Percentiles rank a stretch among this genome's conserved stretches.
Evolutionary conservation across 73 alveolate species (phyloP).

Genomic region (Durusdinium trenchii): DNA sequence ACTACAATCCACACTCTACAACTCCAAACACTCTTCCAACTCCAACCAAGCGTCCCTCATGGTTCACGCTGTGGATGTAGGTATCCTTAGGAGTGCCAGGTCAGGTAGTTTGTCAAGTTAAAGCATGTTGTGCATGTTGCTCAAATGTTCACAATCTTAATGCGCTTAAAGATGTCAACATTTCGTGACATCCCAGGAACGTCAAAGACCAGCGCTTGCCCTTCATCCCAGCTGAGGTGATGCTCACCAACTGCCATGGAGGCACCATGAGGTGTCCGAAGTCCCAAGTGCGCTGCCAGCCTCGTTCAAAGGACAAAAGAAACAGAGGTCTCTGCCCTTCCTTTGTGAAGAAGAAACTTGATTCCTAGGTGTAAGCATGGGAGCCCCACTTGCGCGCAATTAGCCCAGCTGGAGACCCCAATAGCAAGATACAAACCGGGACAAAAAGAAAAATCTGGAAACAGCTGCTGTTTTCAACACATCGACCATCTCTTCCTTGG

Average conservation of each 20-base stretch:
- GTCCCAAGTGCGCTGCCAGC: conserved; percentile 91
- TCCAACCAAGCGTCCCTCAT: conserved; percentile 45
- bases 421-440: too few species aligned
- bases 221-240: conserved; percentile 55
- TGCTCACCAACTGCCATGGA: conserved; percentile 68
- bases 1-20: too few species aligned
- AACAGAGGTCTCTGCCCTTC: too few species aligned
- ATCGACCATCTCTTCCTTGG: too few species aligned
- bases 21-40: too few species aligned
- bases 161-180: not conserved
- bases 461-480: too few species aligned
- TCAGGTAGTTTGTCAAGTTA: not conserved
- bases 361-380: too few species aligned
- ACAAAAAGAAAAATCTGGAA: too few species aligned
- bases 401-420: too few species aligned
- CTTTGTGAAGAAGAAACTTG: too few species aligned
- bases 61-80: conserved; percentile 92
- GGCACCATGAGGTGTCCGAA: conserved; percentile 75
- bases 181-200: not conserved
- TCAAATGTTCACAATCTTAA: not conserved
- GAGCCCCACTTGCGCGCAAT: too few species aligned
- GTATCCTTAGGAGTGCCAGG: conserved; percentile 33
- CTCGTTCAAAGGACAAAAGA: too few species aligned
- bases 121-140: not conserved
- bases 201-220: conserved; percentile 57